Evolutionary conservation across 164 flowering plant species (phyloP), one percentile per base, ranked within the genome.

Genomic region (Vitis amurensis): DNA sequence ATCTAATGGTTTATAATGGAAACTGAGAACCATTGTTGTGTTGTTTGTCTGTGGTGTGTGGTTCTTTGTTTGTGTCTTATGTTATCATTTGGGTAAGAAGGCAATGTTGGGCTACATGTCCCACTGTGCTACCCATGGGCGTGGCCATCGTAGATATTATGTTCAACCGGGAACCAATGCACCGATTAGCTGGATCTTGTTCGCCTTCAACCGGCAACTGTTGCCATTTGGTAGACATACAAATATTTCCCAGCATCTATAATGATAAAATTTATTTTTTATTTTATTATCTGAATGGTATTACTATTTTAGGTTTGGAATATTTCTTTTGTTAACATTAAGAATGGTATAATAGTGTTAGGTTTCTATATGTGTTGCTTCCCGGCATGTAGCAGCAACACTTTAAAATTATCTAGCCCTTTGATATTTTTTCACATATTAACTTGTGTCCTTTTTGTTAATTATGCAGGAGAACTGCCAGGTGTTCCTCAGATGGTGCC

Each of bases 41-140:
- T 85, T 87, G 89, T 89, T 66, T 91, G 86, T 83, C 80, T 89
- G 89, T 84, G 81, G 83, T 88, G 83, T 87, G 86, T 84, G 82
- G 89, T 86, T 83, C 56, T 76, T 82, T 88, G 86, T 85, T 74
- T 86, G 74, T 88, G 84, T 78, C 73, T 75, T 85, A 76, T 82
- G 82, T 74, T 80, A 79, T 82, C 75, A 65, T 74, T 78, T 80
- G 80, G 84, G 83, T 87, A 85, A 89, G 91, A 89, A 84, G 92
- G 88, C 91, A 85, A 83, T 85, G 82, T 91, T 84, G 87, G 83
- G 83, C 81, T 75, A 74, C 87, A 59, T 87, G 82, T 79, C 86
- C 90, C 81, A 81, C 85, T 71, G 80, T 83, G 85, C 89, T 84
- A 66, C 80, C 80, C 74, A 77, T 82, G 73, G 82, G 76, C 82